Evolutionary conservation across 306 rosid species (phyloP).

Genomic region (Corylus heterophylla): DNA sequence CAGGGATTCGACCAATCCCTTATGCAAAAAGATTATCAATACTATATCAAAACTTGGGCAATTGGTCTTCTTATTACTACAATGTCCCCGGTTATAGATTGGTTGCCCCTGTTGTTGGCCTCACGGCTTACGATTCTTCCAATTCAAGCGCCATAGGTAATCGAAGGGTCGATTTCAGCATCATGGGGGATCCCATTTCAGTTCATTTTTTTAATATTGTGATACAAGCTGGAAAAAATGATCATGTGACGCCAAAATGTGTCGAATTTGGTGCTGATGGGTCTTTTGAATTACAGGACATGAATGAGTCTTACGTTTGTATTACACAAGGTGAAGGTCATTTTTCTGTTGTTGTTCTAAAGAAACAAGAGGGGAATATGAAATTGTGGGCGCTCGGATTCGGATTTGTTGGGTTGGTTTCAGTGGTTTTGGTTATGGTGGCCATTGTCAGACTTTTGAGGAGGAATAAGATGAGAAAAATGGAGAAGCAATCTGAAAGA

Average conservation of each 20-base stretch:
- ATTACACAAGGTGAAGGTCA: slow-evolving; percentile 45
- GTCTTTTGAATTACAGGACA: slow-evolving; percentile 41
- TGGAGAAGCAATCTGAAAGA: slow-evolving; percentile 68
- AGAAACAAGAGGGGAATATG: background rate
- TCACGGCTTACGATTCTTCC: slow-evolving; percentile 59
- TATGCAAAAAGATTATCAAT: slow-evolving; percentile 49
- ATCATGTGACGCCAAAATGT: slow-evolving; percentile 47
- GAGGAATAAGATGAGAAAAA: slow-evolving; percentile 39
- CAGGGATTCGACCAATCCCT: slow-evolving; percentile 47
- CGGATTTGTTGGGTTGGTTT: slow-evolving; percentile 48
- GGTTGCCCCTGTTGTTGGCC: slow-evolving; percentile 75
- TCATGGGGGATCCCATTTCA: slow-evolving; percentile 43
- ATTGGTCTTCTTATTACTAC: slow-evolving; percentile 68
- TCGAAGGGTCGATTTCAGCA: slow-evolving; percentile 37
- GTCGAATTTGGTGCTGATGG: slow-evolving; percentile 52
- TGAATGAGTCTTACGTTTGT: slow-evolving; percentile 50
- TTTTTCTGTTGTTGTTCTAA: slow-evolving; percentile 62
- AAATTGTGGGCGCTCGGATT: slow-evolving; percentile 46
- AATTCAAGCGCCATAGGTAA: slow-evolving; percentile 16
- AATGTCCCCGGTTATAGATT: slow-evolving; percentile 58
- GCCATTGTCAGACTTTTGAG: slow-evolving; percentile 31
- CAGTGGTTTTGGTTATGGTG: slow-evolving; percentile 36
- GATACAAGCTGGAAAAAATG: slow-evolving; percentile 17
- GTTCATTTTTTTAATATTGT: slow-evolving; percentile 39
- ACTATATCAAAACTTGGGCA: slow-evolving; percentile 70